These are phyloP conservation scores for Oidium heveae DNA, from an alignment of 2,329 filamentous ascomycete species.

Conservation along the genomic window DNA sequence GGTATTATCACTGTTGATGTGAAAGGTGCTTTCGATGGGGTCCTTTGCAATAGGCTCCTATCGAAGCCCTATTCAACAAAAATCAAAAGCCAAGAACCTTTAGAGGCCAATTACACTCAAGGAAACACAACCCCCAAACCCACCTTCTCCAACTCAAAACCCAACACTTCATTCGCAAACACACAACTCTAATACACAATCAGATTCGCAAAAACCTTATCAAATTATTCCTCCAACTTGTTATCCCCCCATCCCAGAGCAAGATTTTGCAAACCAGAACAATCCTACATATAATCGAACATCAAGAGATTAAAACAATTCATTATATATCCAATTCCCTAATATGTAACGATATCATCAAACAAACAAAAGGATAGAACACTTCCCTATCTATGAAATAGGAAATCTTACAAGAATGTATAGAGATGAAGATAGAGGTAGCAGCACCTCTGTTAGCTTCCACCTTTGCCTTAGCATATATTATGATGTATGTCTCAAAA, in stretches of 20 bases:
- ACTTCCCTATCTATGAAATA: neutral
- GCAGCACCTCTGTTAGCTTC: neutral
- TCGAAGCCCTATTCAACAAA: neutral
- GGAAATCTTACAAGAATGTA: neutral
- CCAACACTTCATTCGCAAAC: neutral
- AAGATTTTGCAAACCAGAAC: neutral
- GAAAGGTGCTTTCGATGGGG: too few relatives aligned
- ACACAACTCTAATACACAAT: neutral
- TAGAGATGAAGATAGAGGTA: neutral
- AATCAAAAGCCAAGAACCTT: neutral
- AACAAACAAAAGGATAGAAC: neutral
- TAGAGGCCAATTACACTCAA: neutral
- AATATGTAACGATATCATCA: neutral
- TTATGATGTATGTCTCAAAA: neutral
- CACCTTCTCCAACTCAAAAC: neutral
- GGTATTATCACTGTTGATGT: too few relatives aligned
- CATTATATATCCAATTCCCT: neutral
- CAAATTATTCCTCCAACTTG: too few relatives aligned
- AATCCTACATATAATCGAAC: neutral
- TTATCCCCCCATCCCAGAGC: too few relatives aligned
- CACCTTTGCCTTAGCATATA: conserved; percentile 1
- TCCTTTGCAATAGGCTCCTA: too few relatives aligned
- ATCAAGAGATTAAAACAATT: neutral
- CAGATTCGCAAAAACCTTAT: neutral
- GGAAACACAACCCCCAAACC: neutral